Evolutionary conservation across 2,329 filamentous ascomycete species (phyloP).

Genomic region (Rutstroemia sp.): DNA sequence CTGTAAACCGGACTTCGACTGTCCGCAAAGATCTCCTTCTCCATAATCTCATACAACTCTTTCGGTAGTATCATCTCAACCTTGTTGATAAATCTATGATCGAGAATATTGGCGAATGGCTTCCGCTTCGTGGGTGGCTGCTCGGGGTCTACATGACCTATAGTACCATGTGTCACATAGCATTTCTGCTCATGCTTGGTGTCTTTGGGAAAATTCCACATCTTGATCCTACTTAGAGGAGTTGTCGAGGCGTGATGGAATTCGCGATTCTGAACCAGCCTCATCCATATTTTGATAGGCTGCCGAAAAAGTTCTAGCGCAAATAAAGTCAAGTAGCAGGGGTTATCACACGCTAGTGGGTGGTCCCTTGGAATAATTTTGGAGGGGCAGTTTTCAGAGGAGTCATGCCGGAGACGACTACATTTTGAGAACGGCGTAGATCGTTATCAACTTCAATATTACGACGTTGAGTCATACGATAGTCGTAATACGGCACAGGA

Average conservation of each 20-base stretch:
- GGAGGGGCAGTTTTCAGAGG: background rate
- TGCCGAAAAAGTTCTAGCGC: background rate
- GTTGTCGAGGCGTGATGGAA: background rate
- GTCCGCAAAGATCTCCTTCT: conserved; percentile 40
- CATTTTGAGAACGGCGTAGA: too few species aligned
- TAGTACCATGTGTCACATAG: conserved; percentile 61
- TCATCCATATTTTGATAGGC: conserved; percentile 1
- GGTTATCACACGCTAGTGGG: too few species aligned
- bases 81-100: conserved; percentile 62
- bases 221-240: conserved; percentile 20
- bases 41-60: conserved; percentile 48
- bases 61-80: conserved; percentile 67
- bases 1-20: conserved; percentile 46
- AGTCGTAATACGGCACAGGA: too few species aligned
- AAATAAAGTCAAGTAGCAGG: too few species aligned
- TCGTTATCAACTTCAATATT: too few species aligned
- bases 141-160: conserved; percentile 62
- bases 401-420: background rate
- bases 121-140: conserved; percentile 66
- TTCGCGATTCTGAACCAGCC: background rate
- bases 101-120: conserved; percentile 64
- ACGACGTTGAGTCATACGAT: too few species aligned
- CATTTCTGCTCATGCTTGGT: conserved; percentile 51
- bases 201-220: conserved; percentile 36
- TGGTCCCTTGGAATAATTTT: conserved; percentile 7